A percentile compares a stretch with the other conserved stretches of the same genome.
These are phyloP conservation scores for Pythium grandisporangium DNA, from an alignment of 352 stramenopile genomes.

Conservation along the genomic window DNA sequence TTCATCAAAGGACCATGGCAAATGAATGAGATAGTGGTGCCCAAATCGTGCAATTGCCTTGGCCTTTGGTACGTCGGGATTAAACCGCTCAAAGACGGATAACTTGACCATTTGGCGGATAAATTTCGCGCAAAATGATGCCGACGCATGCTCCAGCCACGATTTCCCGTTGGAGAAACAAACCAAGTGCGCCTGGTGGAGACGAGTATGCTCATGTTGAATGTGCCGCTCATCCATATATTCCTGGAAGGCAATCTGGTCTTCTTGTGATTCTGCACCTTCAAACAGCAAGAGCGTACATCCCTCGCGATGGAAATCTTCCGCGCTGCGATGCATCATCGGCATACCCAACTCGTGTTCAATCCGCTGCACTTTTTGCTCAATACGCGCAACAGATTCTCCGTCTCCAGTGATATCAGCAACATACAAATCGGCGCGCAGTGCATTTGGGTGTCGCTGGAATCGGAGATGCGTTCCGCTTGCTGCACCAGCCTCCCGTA, in stretches of 20 bases:
- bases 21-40: slow-evolving; percentile 72
- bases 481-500: slow-evolving; percentile 27
- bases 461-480: slow-evolving; percentile 7
- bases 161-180: slow-evolving; percentile 61
- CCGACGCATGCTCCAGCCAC: slow-evolving; percentile 58
- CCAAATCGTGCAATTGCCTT: slow-evolving; percentile 72
- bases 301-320: slow-evolving; percentile 49
- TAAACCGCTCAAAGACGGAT: slow-evolving; percentile 50
- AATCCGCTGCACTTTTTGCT: slow-evolving; percentile 50
- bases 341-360: slow-evolving; percentile 59
- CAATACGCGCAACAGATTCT: slow-evolving; percentile 43
- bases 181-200: slow-evolving; percentile 67
- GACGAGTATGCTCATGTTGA: slow-evolving; percentile 33
- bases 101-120: slow-evolving; percentile 77
- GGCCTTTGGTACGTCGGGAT: slow-evolving; percentile 25
- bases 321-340: slow-evolving; percentile 25
- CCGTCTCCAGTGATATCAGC: slow-evolving; percentile 59
- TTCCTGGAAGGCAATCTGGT: slow-evolving; percentile 59
- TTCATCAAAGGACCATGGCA: slow-evolving; percentile 69
- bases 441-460: slow-evolving; percentile 42
- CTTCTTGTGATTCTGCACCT: slow-evolving; percentile 44
- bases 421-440: slow-evolving; percentile 64
- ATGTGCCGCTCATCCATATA: slow-evolving; percentile 49
- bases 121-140: slow-evolving; percentile 58
- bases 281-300: slow-evolving; percentile 67